Percentiles rank a stretch among this genome's conserved stretches.
Evolutionary conservation across 306 rosid genomes (phyloP).

Genomic region (Vigna hirtella): DNA sequence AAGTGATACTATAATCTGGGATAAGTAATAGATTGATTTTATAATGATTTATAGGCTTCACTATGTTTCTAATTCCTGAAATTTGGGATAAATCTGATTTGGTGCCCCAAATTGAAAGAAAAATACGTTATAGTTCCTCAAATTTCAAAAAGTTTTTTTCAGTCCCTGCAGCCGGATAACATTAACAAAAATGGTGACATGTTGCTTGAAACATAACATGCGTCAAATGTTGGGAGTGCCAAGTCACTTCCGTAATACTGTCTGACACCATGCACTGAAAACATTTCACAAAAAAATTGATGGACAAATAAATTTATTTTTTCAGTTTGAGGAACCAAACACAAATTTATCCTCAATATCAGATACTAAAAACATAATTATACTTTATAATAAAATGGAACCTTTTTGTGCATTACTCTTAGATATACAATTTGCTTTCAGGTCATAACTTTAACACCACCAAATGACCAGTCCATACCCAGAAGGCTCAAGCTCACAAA

Average conservation of each 20-base stretch:
- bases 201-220: neutral
- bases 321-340: neutral
- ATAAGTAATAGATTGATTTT: constrained; percentile 2
- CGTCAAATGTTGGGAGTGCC: neutral
- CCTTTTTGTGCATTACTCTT: neutral
- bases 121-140: too few relatives aligned
- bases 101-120: neutral
- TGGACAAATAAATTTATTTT: neutral
- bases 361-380: too few relatives aligned
- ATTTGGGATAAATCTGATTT: neutral
- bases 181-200: too few relatives aligned
- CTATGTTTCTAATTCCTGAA: neutral
- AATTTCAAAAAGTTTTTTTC: too few relatives aligned
- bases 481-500: neutral
- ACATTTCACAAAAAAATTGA: too few relatives aligned
- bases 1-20: neutral
- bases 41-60: neutral
- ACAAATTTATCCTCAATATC: too few relatives aligned
- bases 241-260: neutral
- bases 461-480: neutral
- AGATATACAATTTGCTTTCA: neutral
- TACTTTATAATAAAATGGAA: neutral
- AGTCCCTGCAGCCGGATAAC: neutral
- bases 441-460: constrained; percentile 7
- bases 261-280: neutral